phyloP scores from a whole-genome alignment of 176 grass and related monocot species.

The Otatea glauca region DNA sequence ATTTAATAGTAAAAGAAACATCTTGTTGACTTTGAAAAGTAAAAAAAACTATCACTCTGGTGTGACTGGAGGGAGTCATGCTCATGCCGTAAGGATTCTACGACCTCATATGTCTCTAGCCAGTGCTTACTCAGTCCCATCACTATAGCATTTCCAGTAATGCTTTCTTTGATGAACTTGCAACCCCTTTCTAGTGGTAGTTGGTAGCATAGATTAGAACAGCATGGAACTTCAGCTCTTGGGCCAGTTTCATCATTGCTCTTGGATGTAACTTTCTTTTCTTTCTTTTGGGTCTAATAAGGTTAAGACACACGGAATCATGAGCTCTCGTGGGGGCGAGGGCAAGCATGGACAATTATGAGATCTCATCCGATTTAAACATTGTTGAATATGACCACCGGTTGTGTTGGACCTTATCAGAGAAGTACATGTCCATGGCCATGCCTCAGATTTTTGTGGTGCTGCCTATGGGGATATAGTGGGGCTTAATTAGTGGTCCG shows the following conservation, averaged over 20 bases:
- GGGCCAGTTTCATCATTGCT: constrained; percentile 46
- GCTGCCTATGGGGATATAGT: constrained; percentile 33
- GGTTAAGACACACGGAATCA: constrained; percentile 19
- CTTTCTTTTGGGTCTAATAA: constrained; percentile 49
- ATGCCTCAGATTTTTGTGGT: constrained; percentile 44
- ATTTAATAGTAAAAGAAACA: no score
- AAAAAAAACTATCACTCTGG: no score
- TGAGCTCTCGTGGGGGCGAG: constrained; percentile 25
- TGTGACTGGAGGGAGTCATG: not conserved
- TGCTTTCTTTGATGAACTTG: not conserved
- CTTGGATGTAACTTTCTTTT: constrained; percentile 42
- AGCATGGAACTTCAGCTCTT: not conserved
- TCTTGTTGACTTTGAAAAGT: no score
- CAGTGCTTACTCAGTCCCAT: not conserved
- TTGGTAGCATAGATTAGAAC: constrained; percentile 35
- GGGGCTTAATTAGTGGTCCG: constrained; percentile 33
- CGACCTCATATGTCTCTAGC: not conserved
- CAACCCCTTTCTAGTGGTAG: not conserved
- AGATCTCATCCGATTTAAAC: constrained; percentile 37
- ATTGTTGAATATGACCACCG: constrained; percentile 45
- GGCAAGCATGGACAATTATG: constrained; percentile 50
- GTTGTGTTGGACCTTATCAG: constrained; percentile 37
- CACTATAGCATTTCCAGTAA: not conserved
- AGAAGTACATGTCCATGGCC: constrained; percentile 48
- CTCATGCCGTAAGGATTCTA: not conserved